phyloP scores from a whole-genome alignment of 2,329 filamentous ascomycete genomes.

The Trichophyton mentagrophytes region DNA sequence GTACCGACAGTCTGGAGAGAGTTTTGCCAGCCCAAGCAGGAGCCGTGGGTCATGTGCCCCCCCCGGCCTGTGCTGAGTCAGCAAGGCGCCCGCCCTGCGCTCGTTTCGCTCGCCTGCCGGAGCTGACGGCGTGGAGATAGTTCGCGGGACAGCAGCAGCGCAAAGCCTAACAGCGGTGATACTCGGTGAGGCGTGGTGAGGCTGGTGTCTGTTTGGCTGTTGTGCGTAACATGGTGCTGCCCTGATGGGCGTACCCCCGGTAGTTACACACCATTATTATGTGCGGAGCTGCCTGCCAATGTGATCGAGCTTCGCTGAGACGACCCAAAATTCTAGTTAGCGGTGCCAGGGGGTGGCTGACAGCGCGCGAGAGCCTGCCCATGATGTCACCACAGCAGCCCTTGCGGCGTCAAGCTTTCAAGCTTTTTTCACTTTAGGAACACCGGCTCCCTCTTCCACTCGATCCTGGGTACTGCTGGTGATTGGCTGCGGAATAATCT shows the following conservation, averaged over 20 bases:
- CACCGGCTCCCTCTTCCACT: neutral
- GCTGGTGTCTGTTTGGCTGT: neutral
- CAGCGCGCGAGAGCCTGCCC: neutral
- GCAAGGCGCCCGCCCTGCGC: neutral
- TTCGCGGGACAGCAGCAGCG: too few relatives aligned
- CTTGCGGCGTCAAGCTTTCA: neutral
- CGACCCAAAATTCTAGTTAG: neutral
- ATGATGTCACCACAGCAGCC: neutral
- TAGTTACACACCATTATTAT: neutral
- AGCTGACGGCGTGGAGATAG: too few relatives aligned
- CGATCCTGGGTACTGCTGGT: slow-evolving; percentile 4
- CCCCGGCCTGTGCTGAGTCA: neutral
- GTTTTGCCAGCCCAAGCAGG: slow-evolving; percentile 6
- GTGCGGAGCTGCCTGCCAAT: neutral
- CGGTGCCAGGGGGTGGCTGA: neutral
- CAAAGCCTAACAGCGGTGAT: neutral
- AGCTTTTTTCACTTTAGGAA: slow-evolving; percentile 3
- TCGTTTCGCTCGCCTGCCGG: too few relatives aligned
- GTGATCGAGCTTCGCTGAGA: neutral
- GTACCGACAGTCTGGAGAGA: slow-evolving; percentile 13
- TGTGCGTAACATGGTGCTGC: neutral
- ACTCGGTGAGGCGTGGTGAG: neutral
- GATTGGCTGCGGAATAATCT: slow-evolving; percentile 8
- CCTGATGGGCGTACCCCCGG: neutral
- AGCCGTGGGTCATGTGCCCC: slow-evolving; percentile 7